Percentiles rank a stretch among this genome's conserved stretches.
These are phyloP conservation scores for Volvox africanus DNA, from an alignment of 139 green algal genomes.

Conservation along the genomic window DNA sequence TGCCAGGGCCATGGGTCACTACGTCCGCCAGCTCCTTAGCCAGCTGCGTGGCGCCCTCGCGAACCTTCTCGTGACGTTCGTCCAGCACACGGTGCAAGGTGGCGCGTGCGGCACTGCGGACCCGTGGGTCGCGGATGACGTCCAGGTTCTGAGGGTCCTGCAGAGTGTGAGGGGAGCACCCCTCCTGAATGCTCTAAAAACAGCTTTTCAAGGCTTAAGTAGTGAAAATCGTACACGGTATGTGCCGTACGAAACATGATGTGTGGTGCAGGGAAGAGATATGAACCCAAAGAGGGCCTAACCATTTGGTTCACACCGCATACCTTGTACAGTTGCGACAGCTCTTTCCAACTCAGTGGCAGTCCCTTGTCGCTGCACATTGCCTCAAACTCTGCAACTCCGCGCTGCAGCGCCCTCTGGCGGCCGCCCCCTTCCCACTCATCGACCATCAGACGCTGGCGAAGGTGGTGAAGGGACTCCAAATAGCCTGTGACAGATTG, in stretches of 20 bases:
- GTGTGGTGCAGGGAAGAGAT: too few species aligned
- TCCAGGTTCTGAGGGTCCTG: conserved; percentile 16
- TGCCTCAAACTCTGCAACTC: conserved; percentile 38
- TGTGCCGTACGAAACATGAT: too few species aligned
- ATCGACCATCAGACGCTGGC: conserved; percentile 40
- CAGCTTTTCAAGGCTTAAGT: too few species aligned
- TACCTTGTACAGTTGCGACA: conserved; percentile 35
- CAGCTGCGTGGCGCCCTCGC: conserved; percentile 30
- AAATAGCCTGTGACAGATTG: conserved; percentile 26
- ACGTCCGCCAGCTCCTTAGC: conserved; percentile 46
- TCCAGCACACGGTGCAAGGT: conserved; percentile 33
- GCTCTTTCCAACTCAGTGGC: conserved; percentile 35
- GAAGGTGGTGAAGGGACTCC: conserved; percentile 40
- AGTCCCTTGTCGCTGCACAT: neutral
- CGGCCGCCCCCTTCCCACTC: conserved; percentile 46
- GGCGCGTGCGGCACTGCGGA: conserved; percentile 24
- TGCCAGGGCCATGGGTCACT: neutral
- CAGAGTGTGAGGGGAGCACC: neutral
- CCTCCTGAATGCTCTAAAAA: too few species aligned
- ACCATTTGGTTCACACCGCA: neutral
- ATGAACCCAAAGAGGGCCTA: too few species aligned
- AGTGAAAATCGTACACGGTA: too few species aligned
- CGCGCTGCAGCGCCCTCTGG: conserved; percentile 33
- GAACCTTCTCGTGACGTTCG: conserved; percentile 43
- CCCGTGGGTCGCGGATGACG: conserved; percentile 23